Evolutionary conservation across 2,329 filamentous ascomycete genomes (phyloP).

Genomic region (Metarhizium anisopliae): DNA sequence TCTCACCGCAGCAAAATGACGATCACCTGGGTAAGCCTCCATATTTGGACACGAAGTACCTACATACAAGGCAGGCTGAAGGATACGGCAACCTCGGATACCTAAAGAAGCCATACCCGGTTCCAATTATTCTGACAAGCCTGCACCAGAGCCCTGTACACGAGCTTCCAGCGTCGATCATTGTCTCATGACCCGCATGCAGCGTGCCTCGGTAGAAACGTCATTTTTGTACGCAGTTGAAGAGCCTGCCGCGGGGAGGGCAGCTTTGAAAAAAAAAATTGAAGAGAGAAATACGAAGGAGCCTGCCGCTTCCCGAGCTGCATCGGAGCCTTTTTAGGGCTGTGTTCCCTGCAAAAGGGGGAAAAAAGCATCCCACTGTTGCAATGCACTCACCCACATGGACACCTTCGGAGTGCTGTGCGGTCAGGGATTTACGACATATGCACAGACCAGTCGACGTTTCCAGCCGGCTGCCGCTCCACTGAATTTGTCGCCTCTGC

Average conservation of each 20-base stretch:
- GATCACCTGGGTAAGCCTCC: neutral
- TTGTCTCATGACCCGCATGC: neutral
- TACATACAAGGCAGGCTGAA: neutral
- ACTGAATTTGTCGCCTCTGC: neutral
- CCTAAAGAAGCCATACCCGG: neutral
- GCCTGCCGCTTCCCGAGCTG: neutral
- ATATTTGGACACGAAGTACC: neutral
- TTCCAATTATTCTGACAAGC: neutral
- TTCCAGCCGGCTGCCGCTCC: neutral
- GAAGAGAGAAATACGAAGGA: neutral
- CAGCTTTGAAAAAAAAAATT: no score
- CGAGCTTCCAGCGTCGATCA: constrained; percentile 1
- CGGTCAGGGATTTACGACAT: neutral
- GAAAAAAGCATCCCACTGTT: no score
- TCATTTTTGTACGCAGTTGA: no score
- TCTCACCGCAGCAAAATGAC: neutral
- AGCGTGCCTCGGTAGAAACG: no score
- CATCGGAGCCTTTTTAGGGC: neutral
- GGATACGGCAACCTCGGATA: neutral
- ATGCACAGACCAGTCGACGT: neutral
- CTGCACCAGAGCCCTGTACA: neutral
- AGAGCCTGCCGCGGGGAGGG: no score
- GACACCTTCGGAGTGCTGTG: neutral
- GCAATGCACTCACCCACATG: no score
- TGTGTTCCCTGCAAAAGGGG: neutral